These are phyloP conservation scores for Metschnikowia peoriensis DNA, from an alignment of 805 yeast genomes.

Conservation along the genomic window DNA sequence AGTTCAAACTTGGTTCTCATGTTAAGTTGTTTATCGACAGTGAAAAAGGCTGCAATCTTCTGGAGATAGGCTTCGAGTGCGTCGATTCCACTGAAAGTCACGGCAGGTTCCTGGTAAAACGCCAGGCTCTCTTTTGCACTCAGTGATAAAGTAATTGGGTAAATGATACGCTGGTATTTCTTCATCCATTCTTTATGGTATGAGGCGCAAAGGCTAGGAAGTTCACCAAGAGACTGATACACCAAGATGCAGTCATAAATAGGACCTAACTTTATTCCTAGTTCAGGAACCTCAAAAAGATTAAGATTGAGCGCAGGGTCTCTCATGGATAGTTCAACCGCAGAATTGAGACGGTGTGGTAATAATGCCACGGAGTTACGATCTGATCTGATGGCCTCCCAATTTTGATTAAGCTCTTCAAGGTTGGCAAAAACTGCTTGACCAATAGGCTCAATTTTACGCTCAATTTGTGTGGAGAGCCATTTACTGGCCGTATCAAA, in stretches of 20 bases:
- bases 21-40: slow-evolving; percentile 69
- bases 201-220: slow-evolving; percentile 56
- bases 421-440: slow-evolving; percentile 53
- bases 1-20: slow-evolving; percentile 62
- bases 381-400: slow-evolving; percentile 50
- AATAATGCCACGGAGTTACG: slow-evolving; percentile 41
- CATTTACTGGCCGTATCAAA: slow-evolving; percentile 64
- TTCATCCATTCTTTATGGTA: slow-evolving; percentile 70
- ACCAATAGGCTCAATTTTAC: slow-evolving; percentile 60
- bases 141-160: slow-evolving; percentile 51
- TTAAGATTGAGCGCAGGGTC: slow-evolving; percentile 49
- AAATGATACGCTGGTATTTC: slow-evolving; percentile 67
- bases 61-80: slow-evolving; percentile 55
- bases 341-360: slow-evolving; percentile 74
- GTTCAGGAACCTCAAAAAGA: slow-evolving; percentile 43
- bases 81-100: slow-evolving; percentile 27
- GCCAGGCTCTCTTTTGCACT: slow-evolving; percentile 25
- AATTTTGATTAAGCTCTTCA: slow-evolving; percentile 53
- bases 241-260: slow-evolving; percentile 82
- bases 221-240: slow-evolving; percentile 68
- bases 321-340: slow-evolving; percentile 78
- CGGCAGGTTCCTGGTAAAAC: slow-evolving; percentile 30
- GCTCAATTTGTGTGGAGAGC: slow-evolving; percentile 58
- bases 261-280: slow-evolving; percentile 59
- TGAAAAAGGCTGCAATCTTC: slow-evolving; percentile 71